These are phyloP conservation scores for Marasmius oreades DNA, from an alignment of 1,284 basidiomycete genomes.

Conservation along the genomic window DNA sequence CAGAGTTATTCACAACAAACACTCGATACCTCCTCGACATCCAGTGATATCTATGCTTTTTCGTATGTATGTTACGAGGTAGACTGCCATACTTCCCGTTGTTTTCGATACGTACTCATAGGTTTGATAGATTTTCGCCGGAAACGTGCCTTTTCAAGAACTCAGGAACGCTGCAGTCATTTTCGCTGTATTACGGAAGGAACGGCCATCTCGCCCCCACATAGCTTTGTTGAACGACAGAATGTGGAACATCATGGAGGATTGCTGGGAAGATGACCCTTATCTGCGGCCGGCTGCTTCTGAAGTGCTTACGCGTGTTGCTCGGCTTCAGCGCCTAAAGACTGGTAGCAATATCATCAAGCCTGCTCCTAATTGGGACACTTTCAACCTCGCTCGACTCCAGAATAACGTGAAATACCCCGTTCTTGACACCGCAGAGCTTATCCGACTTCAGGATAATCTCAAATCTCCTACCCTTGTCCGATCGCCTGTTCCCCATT, in stretches of 20 bases:
- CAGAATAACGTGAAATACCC: too few species aligned
- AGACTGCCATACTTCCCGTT: neutral
- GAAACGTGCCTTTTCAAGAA: neutral
- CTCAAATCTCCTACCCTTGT: too few species aligned
- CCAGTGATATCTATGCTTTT: neutral
- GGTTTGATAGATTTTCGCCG: neutral
- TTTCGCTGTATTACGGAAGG: neutral
- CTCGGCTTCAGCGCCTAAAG: neutral
- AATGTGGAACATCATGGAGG: neutral
- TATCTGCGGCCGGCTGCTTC: neutral
- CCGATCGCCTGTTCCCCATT: too few species aligned
- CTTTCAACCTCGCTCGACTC: too few species aligned
- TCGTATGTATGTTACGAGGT: neutral
- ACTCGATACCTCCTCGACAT: neutral
- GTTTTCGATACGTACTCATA: neutral
- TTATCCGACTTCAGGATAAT: too few species aligned
- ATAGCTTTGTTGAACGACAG: neutral
- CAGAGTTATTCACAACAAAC: conserved; percentile 18
- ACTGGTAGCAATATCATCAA: neutral
- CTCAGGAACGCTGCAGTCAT: neutral
- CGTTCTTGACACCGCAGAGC: too few species aligned
- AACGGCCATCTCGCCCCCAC: neutral
- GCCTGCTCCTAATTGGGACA: too few species aligned
- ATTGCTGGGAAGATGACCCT: neutral
- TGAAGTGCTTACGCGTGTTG: neutral